A percentile compares a stretch with the other conserved stretches of the same genome.
Conservation (phyloP, 2,329 filamentous ascomycete species). For the Alternaria incomplexa region DNA sequence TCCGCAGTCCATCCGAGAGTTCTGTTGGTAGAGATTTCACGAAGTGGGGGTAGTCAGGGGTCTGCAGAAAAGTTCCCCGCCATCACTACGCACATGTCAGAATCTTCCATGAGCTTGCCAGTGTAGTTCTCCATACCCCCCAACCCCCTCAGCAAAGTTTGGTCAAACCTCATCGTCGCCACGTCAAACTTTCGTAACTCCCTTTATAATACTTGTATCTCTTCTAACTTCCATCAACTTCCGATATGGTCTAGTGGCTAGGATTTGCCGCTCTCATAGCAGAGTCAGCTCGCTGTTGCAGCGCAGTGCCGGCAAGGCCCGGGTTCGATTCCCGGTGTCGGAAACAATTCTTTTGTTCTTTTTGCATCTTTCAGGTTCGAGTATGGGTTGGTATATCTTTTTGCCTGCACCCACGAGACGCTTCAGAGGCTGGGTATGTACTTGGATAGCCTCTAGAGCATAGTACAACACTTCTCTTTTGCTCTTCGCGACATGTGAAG, state of each 20-base stretch:
- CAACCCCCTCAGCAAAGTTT: no score
- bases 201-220: not conserved
- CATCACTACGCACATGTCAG: not conserved
- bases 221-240: not conserved
- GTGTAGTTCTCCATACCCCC: rapidly evolving
- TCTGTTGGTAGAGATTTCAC: not conserved
- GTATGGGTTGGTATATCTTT: not conserved
- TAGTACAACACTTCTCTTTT: not conserved
- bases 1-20: not conserved
- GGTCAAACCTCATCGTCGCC: not conserved
- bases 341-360: conserved; percentile 6
- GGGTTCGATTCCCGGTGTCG: conserved; percentile 22
- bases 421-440: not conserved
- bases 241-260: conserved; percentile 21
- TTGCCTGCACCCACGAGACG: not conserved
- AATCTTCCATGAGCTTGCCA: not conserved
- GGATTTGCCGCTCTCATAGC: conserved; percentile 19
- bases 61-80: not conserved
- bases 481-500: not conserved
- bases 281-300: conserved; percentile 9
- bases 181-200: not conserved
- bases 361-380: not conserved
- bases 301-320: conserved; percentile 16
- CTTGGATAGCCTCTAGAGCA: not conserved
- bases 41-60: not conserved